Conservation (phyloP, 192 early-diverging fungal genomes). For the Linderina pennispora region DNA sequence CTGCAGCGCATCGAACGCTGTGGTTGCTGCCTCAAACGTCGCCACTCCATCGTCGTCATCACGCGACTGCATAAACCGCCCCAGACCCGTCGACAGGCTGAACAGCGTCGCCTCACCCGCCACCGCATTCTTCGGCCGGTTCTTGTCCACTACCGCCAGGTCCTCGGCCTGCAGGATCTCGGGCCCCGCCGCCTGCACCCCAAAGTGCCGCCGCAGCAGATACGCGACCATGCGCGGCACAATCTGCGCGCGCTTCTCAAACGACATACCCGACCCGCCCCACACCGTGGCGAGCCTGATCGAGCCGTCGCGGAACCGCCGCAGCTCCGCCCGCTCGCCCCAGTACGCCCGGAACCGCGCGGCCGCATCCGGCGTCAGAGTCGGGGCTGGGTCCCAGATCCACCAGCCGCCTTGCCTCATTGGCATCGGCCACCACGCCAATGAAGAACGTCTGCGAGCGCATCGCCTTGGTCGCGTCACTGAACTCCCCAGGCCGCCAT, state of each 20-base stretch:
- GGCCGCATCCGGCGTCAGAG: conserved; percentile 58
- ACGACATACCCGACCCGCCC: conserved; percentile 43
- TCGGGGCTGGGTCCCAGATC: conserved; percentile 81
- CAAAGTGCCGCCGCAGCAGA: conserved; percentile 71
- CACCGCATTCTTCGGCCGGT: not conserved
- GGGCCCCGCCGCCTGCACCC: conserved; percentile 28
- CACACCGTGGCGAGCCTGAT: conserved; percentile 90
- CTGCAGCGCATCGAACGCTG: conserved; percentile 23
- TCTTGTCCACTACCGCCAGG: conserved; percentile 7
- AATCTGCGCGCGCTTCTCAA: conserved; percentile 64
- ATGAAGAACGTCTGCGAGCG: conserved; percentile 50
- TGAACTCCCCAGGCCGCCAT: too few species aligned
- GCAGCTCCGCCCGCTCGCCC: conserved; percentile 85
- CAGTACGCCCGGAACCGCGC: conserved; percentile 72
- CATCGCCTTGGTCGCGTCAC: conserved; percentile 40
- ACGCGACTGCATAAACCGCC: conserved; percentile 13
- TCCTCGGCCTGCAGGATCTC: conserved; percentile 17
- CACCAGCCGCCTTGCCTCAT: conserved; percentile 63
- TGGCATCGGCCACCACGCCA: conserved; percentile 68
- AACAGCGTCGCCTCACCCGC: conserved; percentile 9
- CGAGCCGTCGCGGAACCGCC: conserved; percentile 91
- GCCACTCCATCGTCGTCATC: conserved; percentile 6
- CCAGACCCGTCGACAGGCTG: conserved; percentile 6
- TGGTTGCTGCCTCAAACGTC: conserved; percentile 26
- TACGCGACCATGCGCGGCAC: conserved; percentile 74